Conservation (phyloP, 805 yeast species). For the Cyberlindnera americana region DNA sequence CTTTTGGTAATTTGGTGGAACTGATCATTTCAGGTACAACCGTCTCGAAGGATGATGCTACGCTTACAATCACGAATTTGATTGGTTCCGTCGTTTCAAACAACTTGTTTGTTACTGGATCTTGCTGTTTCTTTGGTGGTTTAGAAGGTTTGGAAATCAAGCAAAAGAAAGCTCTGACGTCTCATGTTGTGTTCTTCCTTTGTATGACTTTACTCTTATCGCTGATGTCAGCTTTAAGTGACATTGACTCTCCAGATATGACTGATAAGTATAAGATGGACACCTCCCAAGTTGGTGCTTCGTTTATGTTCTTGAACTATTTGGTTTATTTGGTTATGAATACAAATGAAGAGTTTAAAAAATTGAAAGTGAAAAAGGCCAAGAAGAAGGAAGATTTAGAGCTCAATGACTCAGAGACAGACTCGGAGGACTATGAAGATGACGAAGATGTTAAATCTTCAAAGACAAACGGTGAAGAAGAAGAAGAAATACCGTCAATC, state of each 20-base stretch:
- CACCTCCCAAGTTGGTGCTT: slow-evolving; percentile 22
- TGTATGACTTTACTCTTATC: slow-evolving; percentile 18
- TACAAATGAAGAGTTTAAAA: slow-evolving; percentile 24
- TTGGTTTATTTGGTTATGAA: slow-evolving; percentile 20
- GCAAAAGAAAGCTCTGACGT: slow-evolving; percentile 17
- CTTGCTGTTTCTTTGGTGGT: slow-evolving; percentile 25
- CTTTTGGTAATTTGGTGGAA: slow-evolving; percentile 50
- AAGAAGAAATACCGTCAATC: slow-evolving; percentile 16
- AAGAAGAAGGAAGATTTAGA: slow-evolving; percentile 7
- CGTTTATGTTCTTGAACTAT: slow-evolving; percentile 22
- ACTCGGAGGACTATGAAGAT: slow-evolving; percentile 4
- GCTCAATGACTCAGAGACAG: slow-evolving; percentile 1
- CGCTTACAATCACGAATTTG: slow-evolving; percentile 48
- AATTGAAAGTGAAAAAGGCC: slow-evolving; percentile 11
- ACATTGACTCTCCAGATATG: slow-evolving; percentile 15
- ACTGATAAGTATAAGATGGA: slow-evolving; percentile 19
- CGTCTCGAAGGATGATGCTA: slow-evolving; percentile 42
- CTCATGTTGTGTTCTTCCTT: slow-evolving; percentile 21
- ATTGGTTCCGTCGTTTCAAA: slow-evolving; percentile 46
- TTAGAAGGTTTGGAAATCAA: slow-evolving; percentile 16
- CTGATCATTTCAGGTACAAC: slow-evolving; percentile 48
- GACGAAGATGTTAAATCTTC: slow-evolving; percentile 9
- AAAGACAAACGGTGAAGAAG: slow-evolving; percentile 6
- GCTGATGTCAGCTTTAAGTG: slow-evolving; percentile 19
- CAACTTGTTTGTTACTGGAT: slow-evolving; percentile 34